Base-by-base conservation (phyloP, 2,329 filamentous ascomycete genomes). In the Colletotrichum orbiculare region DNA sequence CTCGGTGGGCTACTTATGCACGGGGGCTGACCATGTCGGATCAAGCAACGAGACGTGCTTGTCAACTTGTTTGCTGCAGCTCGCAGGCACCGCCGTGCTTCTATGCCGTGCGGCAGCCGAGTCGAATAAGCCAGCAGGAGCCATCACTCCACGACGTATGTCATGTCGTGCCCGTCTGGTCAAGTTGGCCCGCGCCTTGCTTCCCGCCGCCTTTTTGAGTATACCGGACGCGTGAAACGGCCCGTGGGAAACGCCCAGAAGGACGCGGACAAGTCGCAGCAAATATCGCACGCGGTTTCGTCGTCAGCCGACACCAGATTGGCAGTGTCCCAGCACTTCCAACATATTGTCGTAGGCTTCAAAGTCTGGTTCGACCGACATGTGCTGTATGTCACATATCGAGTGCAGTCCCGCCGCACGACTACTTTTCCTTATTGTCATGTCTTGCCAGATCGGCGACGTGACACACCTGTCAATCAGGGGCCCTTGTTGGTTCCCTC, bases 401-500 rank as follows among this genome's bases (percentile, higher is more conserved):
- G 56, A 25, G 47, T 53, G n/a, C 47, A 54, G 39, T 43, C 17
- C 34, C 43, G 47, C 54, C 35, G 43, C 41, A 25, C 39, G 38
- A 45, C 35, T n/a, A 43, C 38, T 54, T 47, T 13, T 46, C 25
- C 37, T 34, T 8, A 33, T 8, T 34, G 49, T 54, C 25, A 25
- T 25, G 25, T 25, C 25, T 54, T 49, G 34, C 38, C 56, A 60
- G 33, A 39, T 34, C 33, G 39, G 49, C 10, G 37, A 38, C 47
- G 41, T 47, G 25, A 25, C 12, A 45, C 25, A 25, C 25, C 25
- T 53, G 50, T 35, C 37, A 37, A 35, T 50, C 50, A 39, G n/a
- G n/a, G n/a, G 25, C 50, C 50, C 62, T 55, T 42, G 50, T 55
- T 64, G 50, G 57, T 56, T 64, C 34, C 62, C 45, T 55, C 50